Conservation (phyloP, 1,284 basidiomycete species). For the Trichosporon coremiiforme region DNA sequence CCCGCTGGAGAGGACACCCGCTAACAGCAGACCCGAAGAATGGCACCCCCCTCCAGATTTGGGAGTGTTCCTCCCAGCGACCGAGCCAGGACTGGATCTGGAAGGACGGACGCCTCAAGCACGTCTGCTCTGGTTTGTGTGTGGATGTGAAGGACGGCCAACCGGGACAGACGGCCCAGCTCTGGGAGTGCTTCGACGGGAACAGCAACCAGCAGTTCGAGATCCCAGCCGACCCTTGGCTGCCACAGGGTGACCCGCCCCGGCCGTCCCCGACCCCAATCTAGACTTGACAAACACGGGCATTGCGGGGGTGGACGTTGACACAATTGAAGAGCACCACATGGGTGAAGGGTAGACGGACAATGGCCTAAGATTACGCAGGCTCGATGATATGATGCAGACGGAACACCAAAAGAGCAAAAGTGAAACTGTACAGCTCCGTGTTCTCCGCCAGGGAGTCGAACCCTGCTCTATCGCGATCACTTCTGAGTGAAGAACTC, state of each 20-base stretch:
- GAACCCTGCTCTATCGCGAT: constrained; percentile 11
- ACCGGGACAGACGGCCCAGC: not conserved
- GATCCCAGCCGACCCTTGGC: not conserved
- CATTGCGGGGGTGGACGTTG: no score
- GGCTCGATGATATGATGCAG: no score
- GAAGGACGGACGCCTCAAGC: not conserved
- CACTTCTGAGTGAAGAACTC: not conserved
- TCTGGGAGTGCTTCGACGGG: not conserved
- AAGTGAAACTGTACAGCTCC: not conserved
- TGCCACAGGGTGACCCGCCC: not conserved
- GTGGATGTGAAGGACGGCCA: not conserved
- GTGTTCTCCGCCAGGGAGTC: constrained; percentile 3
- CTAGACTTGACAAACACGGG: not conserved
- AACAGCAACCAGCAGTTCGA: not conserved
- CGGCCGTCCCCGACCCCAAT: not conserved
- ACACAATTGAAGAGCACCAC: not conserved
- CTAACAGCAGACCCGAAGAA: constrained; percentile 1
- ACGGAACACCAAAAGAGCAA: not conserved
- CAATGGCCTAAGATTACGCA: no score
- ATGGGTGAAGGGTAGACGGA: not conserved
- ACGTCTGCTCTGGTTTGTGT: not conserved
- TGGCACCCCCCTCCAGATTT: not conserved
- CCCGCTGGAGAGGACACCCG: not conserved
- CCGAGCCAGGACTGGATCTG: not conserved
- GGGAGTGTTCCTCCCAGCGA: not conserved